A percentile compares a stretch with the other conserved stretches of the same genome.
Evolutionary conservation across 768 basidiomycete species (phyloP).

Genomic region (Cystofilobasidium macerans): DNA sequence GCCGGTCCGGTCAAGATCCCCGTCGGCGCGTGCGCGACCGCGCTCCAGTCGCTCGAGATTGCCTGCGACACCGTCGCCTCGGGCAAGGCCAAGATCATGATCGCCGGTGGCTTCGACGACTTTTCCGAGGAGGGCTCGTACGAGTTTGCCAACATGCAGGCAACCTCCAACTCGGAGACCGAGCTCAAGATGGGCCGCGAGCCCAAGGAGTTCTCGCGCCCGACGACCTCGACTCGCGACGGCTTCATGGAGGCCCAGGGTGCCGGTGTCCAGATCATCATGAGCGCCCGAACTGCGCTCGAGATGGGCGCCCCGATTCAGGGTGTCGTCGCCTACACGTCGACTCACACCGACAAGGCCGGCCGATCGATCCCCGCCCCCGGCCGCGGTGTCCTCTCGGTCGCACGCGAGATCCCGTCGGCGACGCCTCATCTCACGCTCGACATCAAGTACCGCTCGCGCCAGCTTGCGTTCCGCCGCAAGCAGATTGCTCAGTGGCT

Average conservation of each 20-base stretch:
- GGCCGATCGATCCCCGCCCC: conserved; percentile 96
- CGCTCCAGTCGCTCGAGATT: conserved; percentile 93
- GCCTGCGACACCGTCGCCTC: conserved; percentile 90
- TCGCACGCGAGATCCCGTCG: conserved; percentile 72
- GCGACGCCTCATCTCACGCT: conserved; percentile 63
- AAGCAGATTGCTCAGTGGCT: conserved; percentile 84
- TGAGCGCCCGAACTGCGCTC: conserved; percentile 91
- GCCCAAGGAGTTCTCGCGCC: conserved; percentile 96
- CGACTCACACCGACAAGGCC: conserved; percentile 96
- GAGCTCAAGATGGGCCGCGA: conserved; percentile 99
- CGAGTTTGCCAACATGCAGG: conserved; percentile 85
- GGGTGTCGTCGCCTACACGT: conserved; percentile 86
- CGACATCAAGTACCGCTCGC: conserved; percentile 73
- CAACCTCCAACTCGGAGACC: conserved; percentile 89
- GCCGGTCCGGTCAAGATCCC: conserved; percentile 98
- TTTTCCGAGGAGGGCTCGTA: conserved; percentile 53
- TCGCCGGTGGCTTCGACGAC: conserved; percentile 97
- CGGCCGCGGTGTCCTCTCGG: conserved; percentile 78
- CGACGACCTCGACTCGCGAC: conserved; percentile 87
- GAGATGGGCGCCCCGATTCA: conserved; percentile 89
- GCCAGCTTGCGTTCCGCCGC: conserved; percentile 91
- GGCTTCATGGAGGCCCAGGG: conserved; percentile 98
- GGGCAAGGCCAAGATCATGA: conserved; percentile 98
- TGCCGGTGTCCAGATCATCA: conserved; percentile 90
- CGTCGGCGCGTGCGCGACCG: conserved; percentile 96